phyloP scores from a whole-genome alignment of 768 basidiomycete species.

The Asterophora lycoperdoides region DNA sequence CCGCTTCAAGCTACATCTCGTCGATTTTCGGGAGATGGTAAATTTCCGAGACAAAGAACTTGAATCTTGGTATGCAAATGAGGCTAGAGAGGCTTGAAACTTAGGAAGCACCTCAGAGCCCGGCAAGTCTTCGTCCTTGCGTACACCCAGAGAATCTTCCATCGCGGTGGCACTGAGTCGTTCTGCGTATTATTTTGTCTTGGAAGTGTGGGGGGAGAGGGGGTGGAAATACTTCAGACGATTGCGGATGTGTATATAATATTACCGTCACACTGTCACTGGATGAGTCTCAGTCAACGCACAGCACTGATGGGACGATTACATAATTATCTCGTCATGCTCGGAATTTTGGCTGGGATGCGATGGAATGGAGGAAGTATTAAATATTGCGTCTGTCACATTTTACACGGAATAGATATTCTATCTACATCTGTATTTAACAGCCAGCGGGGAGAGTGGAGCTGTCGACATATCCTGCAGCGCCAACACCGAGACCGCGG shows the following conservation, averaged over 20 bases:
- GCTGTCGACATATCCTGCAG: slow-evolving; percentile 24
- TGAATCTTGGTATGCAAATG: slow-evolving; percentile 2
- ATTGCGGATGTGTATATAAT: too few species aligned
- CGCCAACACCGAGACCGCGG: slow-evolving; percentile 40
- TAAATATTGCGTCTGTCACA: not conserved
- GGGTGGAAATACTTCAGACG: too few species aligned
- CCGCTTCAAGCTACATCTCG: not conserved
- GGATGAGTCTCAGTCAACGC: too few species aligned
- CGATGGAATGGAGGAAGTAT: too few species aligned
- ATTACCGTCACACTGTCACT: too few species aligned
- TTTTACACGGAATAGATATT: not conserved
- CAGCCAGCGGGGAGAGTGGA: slow-evolving; percentile 27
- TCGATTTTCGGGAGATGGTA: not conserved
- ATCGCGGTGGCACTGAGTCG: too few species aligned
- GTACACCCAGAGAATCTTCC: too few species aligned
- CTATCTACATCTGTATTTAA: slow-evolving; percentile 6
- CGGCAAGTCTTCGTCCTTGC: not conserved
- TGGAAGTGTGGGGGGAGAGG: too few species aligned
- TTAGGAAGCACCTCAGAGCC: not conserved
- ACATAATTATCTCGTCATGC: too few species aligned
- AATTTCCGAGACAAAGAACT: not conserved
- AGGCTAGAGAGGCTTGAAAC: slow-evolving; percentile 3
- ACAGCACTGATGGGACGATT: too few species aligned
- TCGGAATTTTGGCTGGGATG: too few species aligned
- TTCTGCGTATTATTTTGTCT: too few species aligned